These are phyloP conservation scores for Populus deltoides DNA, from an alignment of 345 rosid genomes.

Conservation along the genomic window DNA sequence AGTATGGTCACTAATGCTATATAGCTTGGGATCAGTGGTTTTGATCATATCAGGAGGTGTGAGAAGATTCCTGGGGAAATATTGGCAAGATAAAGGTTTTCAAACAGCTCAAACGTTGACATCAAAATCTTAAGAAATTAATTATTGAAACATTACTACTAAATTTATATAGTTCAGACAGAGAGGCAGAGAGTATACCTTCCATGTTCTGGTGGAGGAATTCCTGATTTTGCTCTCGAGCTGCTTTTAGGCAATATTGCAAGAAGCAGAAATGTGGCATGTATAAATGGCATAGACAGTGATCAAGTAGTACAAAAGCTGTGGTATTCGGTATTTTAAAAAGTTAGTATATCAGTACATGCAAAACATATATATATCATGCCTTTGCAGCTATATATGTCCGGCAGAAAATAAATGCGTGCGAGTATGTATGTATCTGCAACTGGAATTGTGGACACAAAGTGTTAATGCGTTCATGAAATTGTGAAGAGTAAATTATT, in stretches of 20 bases:
- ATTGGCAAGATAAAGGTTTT: too few species aligned
- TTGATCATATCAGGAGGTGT: not conserved
- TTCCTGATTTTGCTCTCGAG: not conserved
- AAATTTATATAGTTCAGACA: not conserved
- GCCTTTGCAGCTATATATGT: not conserved
- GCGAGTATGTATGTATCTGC: not conserved
- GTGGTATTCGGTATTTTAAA: too few species aligned
- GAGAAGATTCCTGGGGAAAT: not conserved
- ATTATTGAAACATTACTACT: not conserved
- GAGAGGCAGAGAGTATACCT: conserved; percentile 6
- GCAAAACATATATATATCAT: not conserved
- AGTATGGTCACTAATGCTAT: too few species aligned
- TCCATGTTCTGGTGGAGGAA: conserved; percentile 13
- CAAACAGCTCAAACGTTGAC: not conserved
- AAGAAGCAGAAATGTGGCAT: not conserved
- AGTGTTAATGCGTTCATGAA: not conserved
- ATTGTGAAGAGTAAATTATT: not conserved
- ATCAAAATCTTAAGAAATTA: not conserved
- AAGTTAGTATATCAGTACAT: not conserved
- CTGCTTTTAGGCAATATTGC: not conserved
- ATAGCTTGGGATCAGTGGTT: not conserved
- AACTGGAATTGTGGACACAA: not conserved
- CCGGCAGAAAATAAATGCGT: not conserved
- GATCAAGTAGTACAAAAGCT: not conserved
- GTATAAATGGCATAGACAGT: not conserved